Base-by-base conservation (phyloP, 768 basidiomycete genomes). In the Leucocoprinus birnbaumii region DNA sequence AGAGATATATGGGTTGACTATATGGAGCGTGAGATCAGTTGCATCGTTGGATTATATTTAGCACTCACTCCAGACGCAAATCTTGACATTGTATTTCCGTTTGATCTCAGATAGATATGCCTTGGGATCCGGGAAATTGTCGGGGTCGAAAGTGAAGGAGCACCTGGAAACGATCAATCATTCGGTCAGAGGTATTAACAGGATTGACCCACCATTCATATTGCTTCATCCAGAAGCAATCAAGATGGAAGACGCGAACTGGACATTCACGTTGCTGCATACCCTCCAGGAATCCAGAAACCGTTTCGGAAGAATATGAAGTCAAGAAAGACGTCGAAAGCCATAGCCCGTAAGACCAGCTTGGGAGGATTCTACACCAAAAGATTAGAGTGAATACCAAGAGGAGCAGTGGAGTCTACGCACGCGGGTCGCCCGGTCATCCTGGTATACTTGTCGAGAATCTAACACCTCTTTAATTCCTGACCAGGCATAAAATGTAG, bases 261-360 rank as follows among this genome's bases (percentile, higher is more conserved):
- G 74, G 75, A 58, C 84, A 84, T 53, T 79, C 69, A 31, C 84
- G 77, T 21, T 84, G 73, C 56, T 76, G 67, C 87, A 91, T 89
- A 11, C 86, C 87, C 63, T 86, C 71, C 55, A 91, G 68, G 71
- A 89, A 89, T 2, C 78, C 71, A 3, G 83, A 80, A 14, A 91
- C 88, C 0, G 89, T 89, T 51, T 81, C 74, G 49, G 76, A 79
- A 57, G 85, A 86, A 67, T 80, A 88, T 24, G 79, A 79, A 0
- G 89, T 89, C 51, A 87, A 72, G 75, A 91, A 91, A 0, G 85
- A 88, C 2, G 87, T 89, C 13, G 86, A 85, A 35, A 89, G 74
- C 86, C 87, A 89, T 3, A 89, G 80, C 2, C 87, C 87, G 62
- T 85, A 91, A 0, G 86, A 83, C 87, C 88, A 89, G 3, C 80